Conservation (phyloP, 192 early-diverging fungal species). For the Dispira parvispora region DNA sequence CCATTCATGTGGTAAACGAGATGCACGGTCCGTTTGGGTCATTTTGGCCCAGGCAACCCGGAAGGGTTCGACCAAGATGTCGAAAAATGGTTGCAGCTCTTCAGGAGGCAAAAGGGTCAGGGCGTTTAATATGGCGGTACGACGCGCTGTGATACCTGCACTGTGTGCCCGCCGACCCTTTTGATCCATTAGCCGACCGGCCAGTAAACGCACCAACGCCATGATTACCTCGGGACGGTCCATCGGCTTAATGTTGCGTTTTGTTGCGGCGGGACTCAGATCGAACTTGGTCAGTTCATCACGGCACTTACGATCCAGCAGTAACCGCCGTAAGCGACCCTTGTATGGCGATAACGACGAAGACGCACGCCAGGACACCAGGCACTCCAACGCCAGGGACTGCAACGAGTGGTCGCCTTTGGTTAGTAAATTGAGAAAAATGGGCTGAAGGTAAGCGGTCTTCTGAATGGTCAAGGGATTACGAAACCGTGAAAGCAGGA, state of each 20-base stretch:
- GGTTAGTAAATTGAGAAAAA: slow-evolving; percentile 55
- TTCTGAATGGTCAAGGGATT: slow-evolving; percentile 39
- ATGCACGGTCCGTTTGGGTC: too few species aligned
- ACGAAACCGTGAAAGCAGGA: slow-evolving; percentile 46
- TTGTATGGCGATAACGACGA: slow-evolving; percentile 46
- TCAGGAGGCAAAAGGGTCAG: slow-evolving; percentile 41
- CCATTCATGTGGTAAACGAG: too few species aligned
- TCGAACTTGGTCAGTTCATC: slow-evolving; percentile 69
- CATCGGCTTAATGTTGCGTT: slow-evolving; percentile 32
- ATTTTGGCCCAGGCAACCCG: too few species aligned
- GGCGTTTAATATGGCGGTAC: slow-evolving; percentile 70
- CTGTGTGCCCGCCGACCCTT: slow-evolving; percentile 58
- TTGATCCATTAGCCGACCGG: slow-evolving; percentile 74
- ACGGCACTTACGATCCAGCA: slow-evolving; percentile 80
- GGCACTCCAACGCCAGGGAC: slow-evolving; percentile 58
- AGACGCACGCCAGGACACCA: slow-evolving; percentile 61
- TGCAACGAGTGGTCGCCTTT: slow-evolving; percentile 72
- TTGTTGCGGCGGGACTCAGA: slow-evolving; percentile 34
- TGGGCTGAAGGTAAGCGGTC: slow-evolving; percentile 31
- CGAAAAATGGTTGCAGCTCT: slow-evolving; percentile 56
- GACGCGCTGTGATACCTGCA: slow-evolving; percentile 46
- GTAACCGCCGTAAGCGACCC: slow-evolving; percentile 58
- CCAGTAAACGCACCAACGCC: slow-evolving; percentile 65
- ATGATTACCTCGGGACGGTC: slow-evolving; percentile 59
- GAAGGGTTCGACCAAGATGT: slow-evolving; percentile 74